Conservation (phyloP, 331 rosid species). For the Dryas integrifolia region DNA sequence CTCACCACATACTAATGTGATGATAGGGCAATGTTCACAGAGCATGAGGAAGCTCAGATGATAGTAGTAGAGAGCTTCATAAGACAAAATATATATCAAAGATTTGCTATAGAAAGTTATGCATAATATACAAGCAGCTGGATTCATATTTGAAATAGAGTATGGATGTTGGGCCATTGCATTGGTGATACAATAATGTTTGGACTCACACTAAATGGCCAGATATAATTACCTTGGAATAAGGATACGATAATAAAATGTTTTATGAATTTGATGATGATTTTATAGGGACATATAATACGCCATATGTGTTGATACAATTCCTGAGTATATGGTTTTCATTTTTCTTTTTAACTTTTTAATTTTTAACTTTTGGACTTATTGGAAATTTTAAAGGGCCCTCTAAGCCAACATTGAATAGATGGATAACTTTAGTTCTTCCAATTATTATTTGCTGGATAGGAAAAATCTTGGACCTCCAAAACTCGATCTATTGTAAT, state of each 20-base stretch:
- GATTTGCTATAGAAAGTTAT: background rate
- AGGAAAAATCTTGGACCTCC: background rate
- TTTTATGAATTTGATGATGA: background rate
- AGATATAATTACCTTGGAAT: background rate
- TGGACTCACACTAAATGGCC: background rate
- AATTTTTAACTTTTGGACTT: background rate
- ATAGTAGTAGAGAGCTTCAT: background rate
- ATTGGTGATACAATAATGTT: background rate
- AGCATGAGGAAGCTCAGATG: background rate
- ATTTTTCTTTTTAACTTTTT: background rate
- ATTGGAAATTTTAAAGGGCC: background rate
- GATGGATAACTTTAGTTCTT: background rate
- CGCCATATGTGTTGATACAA: background rate
- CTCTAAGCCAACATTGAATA: background rate
- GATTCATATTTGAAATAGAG: slow-evolving; percentile 4
- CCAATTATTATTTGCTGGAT: background rate
- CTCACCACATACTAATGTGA: background rate
- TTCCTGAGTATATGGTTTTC: background rate
- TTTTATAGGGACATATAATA: background rate
- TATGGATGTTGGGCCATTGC: background rate
- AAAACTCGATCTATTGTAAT: background rate
- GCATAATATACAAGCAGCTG: background rate
- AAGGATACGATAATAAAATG: background rate
- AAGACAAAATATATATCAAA: background rate
- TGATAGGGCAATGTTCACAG: too few species aligned